Evolutionary conservation across 2,329 filamentous ascomycete genomes (phyloP).

Genomic region (Coniochaeta hoffmannii): DNA sequence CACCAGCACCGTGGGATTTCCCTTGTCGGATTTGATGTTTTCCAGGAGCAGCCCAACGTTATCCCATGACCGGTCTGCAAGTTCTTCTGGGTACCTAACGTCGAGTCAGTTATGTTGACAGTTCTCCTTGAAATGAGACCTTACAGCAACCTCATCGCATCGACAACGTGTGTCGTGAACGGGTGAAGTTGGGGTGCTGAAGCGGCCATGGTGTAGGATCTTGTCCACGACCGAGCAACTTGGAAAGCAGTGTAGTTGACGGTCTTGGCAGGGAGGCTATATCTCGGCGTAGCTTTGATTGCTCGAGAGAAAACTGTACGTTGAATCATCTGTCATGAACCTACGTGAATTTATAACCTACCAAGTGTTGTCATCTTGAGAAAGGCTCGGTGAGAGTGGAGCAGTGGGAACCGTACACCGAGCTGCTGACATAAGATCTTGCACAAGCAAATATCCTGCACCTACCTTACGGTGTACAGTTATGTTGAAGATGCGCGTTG

Average conservation of each 20-base stretch:
- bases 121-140: slow-evolving; percentile 19
- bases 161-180: slow-evolving; percentile 4
- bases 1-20: slow-evolving; percentile 37
- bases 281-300: not conserved
- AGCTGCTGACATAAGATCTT: too few relatives aligned
- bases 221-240: not conserved
- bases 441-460: too few relatives aligned
- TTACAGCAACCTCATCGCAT: slow-evolving; percentile 32
- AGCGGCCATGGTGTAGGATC: not conserved
- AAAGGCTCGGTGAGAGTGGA: too few relatives aligned
- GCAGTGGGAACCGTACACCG: too few relatives aligned
- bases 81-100: slow-evolving; percentile 72
- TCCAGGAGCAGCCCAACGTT: slow-evolving; percentile 79
- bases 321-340: not conserved
- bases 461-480: too few relatives aligned
- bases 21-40: slow-evolving; percentile 26
- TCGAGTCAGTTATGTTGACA: not conserved
- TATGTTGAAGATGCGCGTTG: too few relatives aligned
- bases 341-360: slow-evolving; percentile 12
- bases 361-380: too few relatives aligned
- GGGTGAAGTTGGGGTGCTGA: not conserved
- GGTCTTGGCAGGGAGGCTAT: not conserved
- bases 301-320: not conserved
- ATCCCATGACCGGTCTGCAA: slow-evolving; percentile 88
- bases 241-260: not conserved